Base-by-base conservation (phyloP, 2,329 filamentous ascomycete genomes). In the Neofusicoccum sp. region DNA sequence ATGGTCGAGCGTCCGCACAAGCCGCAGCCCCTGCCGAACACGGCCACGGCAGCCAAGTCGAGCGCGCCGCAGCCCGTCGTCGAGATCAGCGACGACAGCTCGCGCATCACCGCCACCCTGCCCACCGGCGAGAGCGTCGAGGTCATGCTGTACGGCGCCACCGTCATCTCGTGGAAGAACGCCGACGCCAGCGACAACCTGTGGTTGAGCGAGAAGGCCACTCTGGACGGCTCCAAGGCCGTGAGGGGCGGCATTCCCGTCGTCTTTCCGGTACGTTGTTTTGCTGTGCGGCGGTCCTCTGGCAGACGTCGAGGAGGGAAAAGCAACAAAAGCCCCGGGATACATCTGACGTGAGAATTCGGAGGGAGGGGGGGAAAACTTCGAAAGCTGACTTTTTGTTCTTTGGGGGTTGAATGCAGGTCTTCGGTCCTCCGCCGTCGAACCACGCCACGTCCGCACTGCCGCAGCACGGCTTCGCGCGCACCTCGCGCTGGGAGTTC, bases 401-500 rank as follows among this genome's bases (percentile, higher is more conserved):
- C 36, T 40, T 16, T 40, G 36, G 36, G 36, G 20, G 20, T 20
- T 20, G 20, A 20, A 20, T 20, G 20, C 61, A 92, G 91, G 86
- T 93, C 73, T 99, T 99, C 73, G 95, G 95, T 31, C 89, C 89
- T 41, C 86, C 89, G 11, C 87, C 90, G 57, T 82, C 87, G 66
- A 87, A 93, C 74, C 86, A 89, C 66, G 83, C 89, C n/a, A 95
- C 91, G 30, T 85, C 86, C 56, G 80, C 85, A 65, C 88, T 99
- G 28, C 88, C 93, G 3, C 93, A 97, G 78, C 95, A 98, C 79
- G 95, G 95, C 67, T 96, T 99, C 76, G 95, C 93, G 40, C 91
- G 95, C 68, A 93, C 85, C 71, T 90, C 88, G 47, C 85, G 85
- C 64, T 99, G 95, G 95, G 93, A 98, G 75, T 96, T 95, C 74